These are phyloP conservation scores for Salvia sclarea DNA, from an alignment of 305 asterid genomes.

Conservation along the genomic window DNA sequence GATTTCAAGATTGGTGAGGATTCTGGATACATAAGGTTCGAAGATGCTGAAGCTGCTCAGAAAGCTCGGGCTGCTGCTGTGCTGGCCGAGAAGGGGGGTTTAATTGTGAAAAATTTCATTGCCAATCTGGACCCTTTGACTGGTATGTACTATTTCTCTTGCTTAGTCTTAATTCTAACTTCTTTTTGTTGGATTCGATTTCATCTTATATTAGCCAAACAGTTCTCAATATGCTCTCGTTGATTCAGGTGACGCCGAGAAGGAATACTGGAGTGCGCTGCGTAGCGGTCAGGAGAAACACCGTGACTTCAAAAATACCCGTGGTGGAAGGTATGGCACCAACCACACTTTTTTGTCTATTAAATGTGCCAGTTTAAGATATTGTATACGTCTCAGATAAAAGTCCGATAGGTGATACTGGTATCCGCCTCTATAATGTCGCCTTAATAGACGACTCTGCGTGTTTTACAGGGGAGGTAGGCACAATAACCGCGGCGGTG, in stretches of 20 bases:
- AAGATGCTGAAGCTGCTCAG: slow-evolving; percentile 71
- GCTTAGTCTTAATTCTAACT: background rate
- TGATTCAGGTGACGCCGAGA: slow-evolving; percentile 87
- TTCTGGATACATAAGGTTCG: slow-evolving; percentile 84
- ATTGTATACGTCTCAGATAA: too few relatives aligned
- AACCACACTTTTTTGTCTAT: background rate
- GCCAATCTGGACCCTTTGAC: slow-evolving; percentile 83
- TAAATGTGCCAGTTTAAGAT: background rate
- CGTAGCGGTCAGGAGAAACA: slow-evolving; percentile 60
- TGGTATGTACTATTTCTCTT: slow-evolving; percentile 46
- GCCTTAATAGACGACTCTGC: background rate
- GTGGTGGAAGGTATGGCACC: slow-evolving; percentile 70
- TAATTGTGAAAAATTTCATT: slow-evolving; percentile 76
- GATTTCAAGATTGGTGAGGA: slow-evolving; percentile 76
- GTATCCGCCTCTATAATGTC: too few relatives aligned
- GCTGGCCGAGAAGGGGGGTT: slow-evolving; percentile 84
- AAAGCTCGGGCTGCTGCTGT: slow-evolving; percentile 95
- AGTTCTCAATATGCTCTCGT: too few relatives aligned
- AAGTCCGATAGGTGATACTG: too few relatives aligned
- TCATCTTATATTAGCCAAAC: too few relatives aligned
- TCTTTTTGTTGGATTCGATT: background rate
- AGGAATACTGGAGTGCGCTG: slow-evolving; percentile 79
- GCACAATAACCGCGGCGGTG: slow-evolving; percentile 55
- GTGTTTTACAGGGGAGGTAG: slow-evolving; percentile 66
- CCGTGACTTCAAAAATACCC: slow-evolving; percentile 62